Conservation (phyloP, 2,329 filamentous ascomycete species). For the Ceratocystis variospora region DNA sequence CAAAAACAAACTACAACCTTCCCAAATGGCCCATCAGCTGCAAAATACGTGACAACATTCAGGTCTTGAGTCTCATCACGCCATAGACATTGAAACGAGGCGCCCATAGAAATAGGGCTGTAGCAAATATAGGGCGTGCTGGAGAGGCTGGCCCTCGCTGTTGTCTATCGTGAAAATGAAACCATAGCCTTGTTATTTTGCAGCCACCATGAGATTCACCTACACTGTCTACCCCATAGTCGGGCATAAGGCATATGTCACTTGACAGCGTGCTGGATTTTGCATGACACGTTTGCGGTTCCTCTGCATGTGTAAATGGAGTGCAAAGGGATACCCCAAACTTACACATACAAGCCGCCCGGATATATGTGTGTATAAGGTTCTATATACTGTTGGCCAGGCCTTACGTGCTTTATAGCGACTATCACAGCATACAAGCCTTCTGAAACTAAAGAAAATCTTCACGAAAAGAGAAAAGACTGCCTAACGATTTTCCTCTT, state of each 20-base stretch:
- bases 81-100: not conserved
- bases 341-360: not conserved
- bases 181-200: not conserved
- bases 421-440: not conserved
- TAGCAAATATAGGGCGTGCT: not conserved
- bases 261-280: not conserved
- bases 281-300: conserved; percentile 5
- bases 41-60: not conserved
- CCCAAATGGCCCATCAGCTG: not conserved
- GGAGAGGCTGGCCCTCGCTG: not conserved
- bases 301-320: not conserved
- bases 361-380: not conserved
- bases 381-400: not conserved
- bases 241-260: not conserved
- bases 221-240: not conserved
- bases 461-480: no score
- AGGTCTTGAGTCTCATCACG: not conserved
- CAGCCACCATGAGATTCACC: not conserved
- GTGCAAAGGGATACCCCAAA: not conserved
- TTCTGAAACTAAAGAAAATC: no score
- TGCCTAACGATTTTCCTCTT: no score
- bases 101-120: not conserved
- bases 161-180: not conserved
- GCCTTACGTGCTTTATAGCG: not conserved
- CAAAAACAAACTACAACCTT: no score